Evolutionary conservation across 768 basidiomycete species (phyloP).

Genomic region (Xanthoconium purpureum): DNA sequence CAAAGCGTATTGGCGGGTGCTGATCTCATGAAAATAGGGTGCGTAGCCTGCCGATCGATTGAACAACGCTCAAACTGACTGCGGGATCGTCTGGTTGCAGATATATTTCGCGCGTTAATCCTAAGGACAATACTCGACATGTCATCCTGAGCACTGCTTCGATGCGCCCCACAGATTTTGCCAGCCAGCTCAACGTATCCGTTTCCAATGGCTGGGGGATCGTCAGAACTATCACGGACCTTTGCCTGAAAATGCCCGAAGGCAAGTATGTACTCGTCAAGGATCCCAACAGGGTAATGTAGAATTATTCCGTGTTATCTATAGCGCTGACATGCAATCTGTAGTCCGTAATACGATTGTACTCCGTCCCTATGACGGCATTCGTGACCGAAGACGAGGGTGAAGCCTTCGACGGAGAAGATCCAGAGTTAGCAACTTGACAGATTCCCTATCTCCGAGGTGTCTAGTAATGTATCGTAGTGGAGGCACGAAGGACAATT

Average conservation of each 20-base stretch:
- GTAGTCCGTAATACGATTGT: conserved; percentile 91
- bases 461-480: not conserved
- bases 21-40: conserved; percentile 97
- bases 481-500: not conserved
- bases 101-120: conserved; percentile 91
- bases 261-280: conserved; percentile 97
- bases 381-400: conserved; percentile 81
- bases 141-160: conserved; percentile 93
- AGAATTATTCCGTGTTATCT: not conserved
- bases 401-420: conserved; percentile 41
- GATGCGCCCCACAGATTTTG: conserved; percentile 92
- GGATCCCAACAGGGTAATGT: conserved; percentile 91
- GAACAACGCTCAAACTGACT: conserved; percentile 4
- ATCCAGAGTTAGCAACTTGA: conserved; percentile 32
- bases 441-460: conserved; percentile 6
- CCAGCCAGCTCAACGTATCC: conserved; percentile 91
- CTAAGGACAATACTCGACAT: conserved; percentile 93
- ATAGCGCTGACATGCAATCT: conserved; percentile 9
- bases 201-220: conserved; percentile 98
- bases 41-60: conserved; percentile 26
- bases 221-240: conserved; percentile 88
- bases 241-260: conserved; percentile 95
- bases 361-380: conserved; percentile 84
- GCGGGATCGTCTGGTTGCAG: conserved; percentile 39
- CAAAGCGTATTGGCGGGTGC: conserved; percentile 94